Evolutionary conservation across 2,329 filamentous ascomycete genomes (phyloP).

Genomic region (Colletotrichum magnum): DNA sequence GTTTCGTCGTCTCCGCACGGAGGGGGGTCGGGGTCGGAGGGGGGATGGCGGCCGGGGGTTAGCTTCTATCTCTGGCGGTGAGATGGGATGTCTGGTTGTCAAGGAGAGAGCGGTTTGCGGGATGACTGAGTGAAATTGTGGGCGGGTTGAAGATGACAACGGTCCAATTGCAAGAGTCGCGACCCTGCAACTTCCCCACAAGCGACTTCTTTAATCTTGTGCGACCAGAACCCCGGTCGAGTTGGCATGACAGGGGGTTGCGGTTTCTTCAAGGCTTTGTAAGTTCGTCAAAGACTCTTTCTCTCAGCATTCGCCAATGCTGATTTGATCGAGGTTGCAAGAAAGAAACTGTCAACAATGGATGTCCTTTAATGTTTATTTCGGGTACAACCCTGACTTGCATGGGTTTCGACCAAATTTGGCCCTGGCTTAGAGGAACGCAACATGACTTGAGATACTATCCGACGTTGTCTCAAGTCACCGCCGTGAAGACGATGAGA

Average conservation of each 20-base stretch:
- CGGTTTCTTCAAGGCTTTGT: not conserved
- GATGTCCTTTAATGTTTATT: too few relatives aligned
- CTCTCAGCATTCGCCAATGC: not conserved
- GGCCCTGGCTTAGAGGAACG: too few relatives aligned
- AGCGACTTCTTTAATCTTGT: not conserved
- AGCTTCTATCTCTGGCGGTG: not conserved
- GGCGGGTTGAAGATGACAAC: not conserved
- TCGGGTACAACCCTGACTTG: too few relatives aligned
- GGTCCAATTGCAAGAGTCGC: not conserved
- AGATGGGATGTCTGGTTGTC: too few relatives aligned
- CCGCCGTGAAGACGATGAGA: too few relatives aligned
- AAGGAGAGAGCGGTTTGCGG: not conserved
- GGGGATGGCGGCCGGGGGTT: not conserved
- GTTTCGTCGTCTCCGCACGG: not conserved
- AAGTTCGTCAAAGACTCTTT: not conserved
- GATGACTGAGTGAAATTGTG: not conserved
- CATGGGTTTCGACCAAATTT: too few relatives aligned
- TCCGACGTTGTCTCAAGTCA: too few relatives aligned
- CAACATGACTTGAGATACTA: too few relatives aligned
- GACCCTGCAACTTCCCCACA: not conserved
- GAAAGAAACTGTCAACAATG: too few relatives aligned
- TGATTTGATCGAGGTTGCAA: too few relatives aligned
- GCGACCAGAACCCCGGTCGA: not conserved
- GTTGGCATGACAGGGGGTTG: not conserved
- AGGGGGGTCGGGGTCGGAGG: not conserved